Conservation (phyloP, 148 eudicot species). For the Linanthus parryae region DNA sequence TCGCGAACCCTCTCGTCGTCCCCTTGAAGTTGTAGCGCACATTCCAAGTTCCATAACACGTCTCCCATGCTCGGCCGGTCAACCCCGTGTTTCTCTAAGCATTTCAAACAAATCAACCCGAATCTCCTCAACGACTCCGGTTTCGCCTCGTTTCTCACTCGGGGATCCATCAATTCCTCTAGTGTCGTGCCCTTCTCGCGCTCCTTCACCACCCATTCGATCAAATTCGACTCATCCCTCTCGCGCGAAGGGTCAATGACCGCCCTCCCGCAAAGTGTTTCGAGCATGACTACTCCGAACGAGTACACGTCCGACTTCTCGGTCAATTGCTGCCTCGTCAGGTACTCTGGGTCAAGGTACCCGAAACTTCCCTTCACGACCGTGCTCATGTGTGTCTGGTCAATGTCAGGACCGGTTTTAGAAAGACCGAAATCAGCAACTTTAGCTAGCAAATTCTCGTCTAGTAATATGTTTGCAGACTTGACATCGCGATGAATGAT, state of each 20-base stretch:
- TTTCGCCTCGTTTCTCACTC: conserved; percentile 24
- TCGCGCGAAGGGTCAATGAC: conserved; percentile 58
- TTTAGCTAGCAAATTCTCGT: conserved; percentile 60
- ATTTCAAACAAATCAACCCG: conserved; percentile 44
- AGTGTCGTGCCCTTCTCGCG: conserved; percentile 24
- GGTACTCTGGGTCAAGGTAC: conserved; percentile 62
- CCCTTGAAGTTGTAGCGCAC: conserved; percentile 44
- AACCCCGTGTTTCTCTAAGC: conserved; percentile 41
- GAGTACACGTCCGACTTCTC: conserved; percentile 75
- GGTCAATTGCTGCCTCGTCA: conserved; percentile 48
- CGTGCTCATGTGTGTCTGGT: conserved; percentile 57
- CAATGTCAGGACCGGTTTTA: conserved; percentile 54
- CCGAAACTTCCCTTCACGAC: conserved; percentile 75
- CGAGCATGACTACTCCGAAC: conserved; percentile 63
- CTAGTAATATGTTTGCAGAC: conserved; percentile 58
- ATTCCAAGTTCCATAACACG: conserved; percentile 49
- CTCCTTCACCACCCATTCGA: conserved; percentile 50
- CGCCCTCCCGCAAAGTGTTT: conserved; percentile 58
- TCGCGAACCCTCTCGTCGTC: conserved; percentile 14
- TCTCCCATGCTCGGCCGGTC: conserved; percentile 61
- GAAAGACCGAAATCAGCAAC: conserved; percentile 75
- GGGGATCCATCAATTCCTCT: conserved; percentile 34
- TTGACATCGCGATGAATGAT: conserved; percentile 70
- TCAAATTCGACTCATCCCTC: conserved; percentile 45
- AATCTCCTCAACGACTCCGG: conserved; percentile 41